Evolutionary conservation across 371 early-diverging fungal genomes (phyloP), one percentile per base, ranked within the genome.

Genomic region (Lichtheimia corymbifera): DNA sequence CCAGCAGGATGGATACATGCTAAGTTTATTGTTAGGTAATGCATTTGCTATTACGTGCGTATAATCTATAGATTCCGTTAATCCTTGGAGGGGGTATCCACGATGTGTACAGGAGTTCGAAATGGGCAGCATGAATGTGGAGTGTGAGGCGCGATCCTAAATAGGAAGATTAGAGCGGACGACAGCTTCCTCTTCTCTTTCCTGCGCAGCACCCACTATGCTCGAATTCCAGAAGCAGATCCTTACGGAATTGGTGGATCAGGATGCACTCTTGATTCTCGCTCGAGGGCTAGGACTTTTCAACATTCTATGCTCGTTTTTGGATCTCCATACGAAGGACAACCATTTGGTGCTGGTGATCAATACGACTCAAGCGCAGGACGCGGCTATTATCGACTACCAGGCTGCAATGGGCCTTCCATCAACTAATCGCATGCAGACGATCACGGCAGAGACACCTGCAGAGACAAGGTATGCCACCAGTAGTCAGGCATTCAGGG

Each of bases 251-350:
- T 63, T 93, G 20, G 79, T 89, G 3, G 76, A 76, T 11, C 88
- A 91, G 55, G 94, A 95, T 73, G 95, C 88, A 1, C 73, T 97
- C n/a, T 74, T 95, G 42, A 82, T 97, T 14, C 72, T 89, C 50
- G 88, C 93, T 0, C 84, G 85, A 11, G 97, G 97, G 0, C 82
- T 97, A 0, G 93, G 94, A 4, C 74, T 93, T n/a, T 71, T 83
- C 27, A 74, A 72, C 22, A 79, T 95, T 11, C 71, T 95, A 20
- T 83, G 86, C 14, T 71, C 85, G 50, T 80, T 95, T 35, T 56
- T 93, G 1, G 83, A 87, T 54, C 69, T 92, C 4, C 91, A 95
- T 64, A 55, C 62, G 24, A 83, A 89, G 18, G 86, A 87, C 17
- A 83, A 84, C 15, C 85, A 84, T 53, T 79, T 98, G 6, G 94